These are phyloP conservation scores for Nevesoporus exiguus DNA, from an alignment of 768 basidiomycete genomes.

Conservation along the genomic window DNA sequence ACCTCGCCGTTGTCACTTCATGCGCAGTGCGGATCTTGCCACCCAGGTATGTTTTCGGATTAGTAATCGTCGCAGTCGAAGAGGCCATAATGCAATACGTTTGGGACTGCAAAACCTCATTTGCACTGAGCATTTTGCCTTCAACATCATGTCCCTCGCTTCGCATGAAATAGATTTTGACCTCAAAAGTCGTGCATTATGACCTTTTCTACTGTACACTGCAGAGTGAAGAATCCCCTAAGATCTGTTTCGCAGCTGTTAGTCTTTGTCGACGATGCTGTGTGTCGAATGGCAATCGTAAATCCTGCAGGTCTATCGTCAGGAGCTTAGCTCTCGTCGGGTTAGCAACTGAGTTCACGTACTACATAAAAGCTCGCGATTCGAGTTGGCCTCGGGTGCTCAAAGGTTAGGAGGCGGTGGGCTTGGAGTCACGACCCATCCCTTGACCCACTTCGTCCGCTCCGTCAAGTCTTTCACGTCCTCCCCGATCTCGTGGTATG, in stretches of 20 bases:
- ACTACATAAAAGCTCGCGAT: slow-evolving; percentile 1
- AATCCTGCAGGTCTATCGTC: slow-evolving; percentile 2
- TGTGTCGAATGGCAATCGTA: neutral
- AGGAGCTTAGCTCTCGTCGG: neutral
- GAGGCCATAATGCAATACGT: slow-evolving; percentile 26
- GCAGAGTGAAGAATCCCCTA: neutral
- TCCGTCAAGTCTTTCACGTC: slow-evolving; percentile 39
- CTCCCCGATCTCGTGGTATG: slow-evolving; percentile 43
- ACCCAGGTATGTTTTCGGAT: slow-evolving; percentile 18
- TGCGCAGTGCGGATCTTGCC: neutral
- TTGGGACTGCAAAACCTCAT: slow-evolving; percentile 21
- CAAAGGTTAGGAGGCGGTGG: slow-evolving; percentile 11
- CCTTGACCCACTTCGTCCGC: slow-evolving; percentile 23
- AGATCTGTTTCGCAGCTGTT: slow-evolving; percentile 6
- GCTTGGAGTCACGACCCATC: slow-evolving; percentile 7
- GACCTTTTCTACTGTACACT: slow-evolving; percentile 23
- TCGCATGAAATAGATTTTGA: slow-evolving; percentile 15
- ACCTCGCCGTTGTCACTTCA: neutral
- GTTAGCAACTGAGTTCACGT: neutral
- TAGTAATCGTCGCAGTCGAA: slow-evolving; percentile 8
- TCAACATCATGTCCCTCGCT: neutral
- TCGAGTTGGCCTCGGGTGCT: neutral
- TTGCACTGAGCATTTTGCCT: slow-evolving; percentile 10
- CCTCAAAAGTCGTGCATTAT: slow-evolving; percentile 26
- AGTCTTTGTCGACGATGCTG: neutral